phyloP scores from a whole-genome alignment of 352 stramenopile species.

The Pythium scleroteichum region DNA sequence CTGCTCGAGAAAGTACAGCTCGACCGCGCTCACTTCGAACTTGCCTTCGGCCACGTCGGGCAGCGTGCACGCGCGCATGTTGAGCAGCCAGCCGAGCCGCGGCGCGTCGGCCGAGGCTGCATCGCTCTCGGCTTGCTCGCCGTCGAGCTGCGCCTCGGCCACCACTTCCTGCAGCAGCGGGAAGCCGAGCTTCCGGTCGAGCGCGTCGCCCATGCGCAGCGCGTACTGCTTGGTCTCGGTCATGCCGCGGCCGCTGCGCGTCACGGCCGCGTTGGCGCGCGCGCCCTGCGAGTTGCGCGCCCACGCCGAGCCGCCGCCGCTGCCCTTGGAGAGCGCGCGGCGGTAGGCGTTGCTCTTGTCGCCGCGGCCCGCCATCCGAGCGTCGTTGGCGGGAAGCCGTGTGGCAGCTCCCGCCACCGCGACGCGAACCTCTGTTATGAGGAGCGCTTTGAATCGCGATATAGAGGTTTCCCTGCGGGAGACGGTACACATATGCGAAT shows the following conservation, averaged over 20 bases:
- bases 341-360: constrained; percentile 38
- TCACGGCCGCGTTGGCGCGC: constrained; percentile 51
- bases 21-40: constrained; percentile 88
- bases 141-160: constrained; percentile 39
- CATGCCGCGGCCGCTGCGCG: constrained; percentile 47
- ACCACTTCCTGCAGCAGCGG: constrained; percentile 57
- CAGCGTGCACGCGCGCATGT: constrained; percentile 61
- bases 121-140: neutral
- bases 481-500: too few species aligned
- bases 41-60: constrained; percentile 59
- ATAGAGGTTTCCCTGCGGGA: too few species aligned
- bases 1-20: constrained; percentile 96
- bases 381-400: too few species aligned
- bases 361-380: neutral
- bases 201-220: constrained; percentile 60
- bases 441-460: too few species aligned
- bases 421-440: too few species aligned
- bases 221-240: constrained; percentile 59
- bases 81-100: constrained; percentile 73
- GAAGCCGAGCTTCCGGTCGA: constrained; percentile 76
- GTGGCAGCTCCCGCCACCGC: too few species aligned
- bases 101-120: constrained; percentile 13
- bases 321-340: constrained; percentile 47
- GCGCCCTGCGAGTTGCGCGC: constrained; percentile 70
- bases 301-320: constrained; percentile 53